Conservation (phyloP, 192 early-diverging fungal genomes). For the Pilobolus umbonatus region DNA sequence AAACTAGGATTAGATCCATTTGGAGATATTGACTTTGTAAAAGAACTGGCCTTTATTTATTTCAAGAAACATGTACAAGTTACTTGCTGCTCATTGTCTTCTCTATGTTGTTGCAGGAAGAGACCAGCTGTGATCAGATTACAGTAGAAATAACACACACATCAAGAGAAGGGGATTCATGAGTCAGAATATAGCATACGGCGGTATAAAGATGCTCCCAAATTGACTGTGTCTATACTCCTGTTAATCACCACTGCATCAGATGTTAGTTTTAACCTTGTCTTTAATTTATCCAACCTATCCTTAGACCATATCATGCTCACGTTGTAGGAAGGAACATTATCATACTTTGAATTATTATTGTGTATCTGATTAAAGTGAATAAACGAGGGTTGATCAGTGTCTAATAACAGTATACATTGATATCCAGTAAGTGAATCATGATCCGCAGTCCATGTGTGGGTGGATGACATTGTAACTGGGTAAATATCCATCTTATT, state of each 20-base stretch:
- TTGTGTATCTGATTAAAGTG: background rate
- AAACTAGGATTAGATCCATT: constrained; percentile 40
- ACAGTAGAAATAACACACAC: background rate
- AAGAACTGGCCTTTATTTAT: constrained; percentile 40
- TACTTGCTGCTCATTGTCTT: constrained; percentile 1
- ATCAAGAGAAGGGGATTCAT: background rate
- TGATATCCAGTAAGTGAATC: background rate
- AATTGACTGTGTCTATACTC: background rate
- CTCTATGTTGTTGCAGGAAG: background rate
- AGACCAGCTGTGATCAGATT: background rate
- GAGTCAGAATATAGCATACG: background rate
- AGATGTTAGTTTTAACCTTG: background rate
- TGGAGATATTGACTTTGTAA: constrained; percentile 36
- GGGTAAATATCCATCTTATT: background rate
- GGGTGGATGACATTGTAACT: background rate
- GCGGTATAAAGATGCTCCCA: constrained; percentile 8
- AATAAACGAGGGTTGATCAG: background rate
- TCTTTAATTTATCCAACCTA: background rate
- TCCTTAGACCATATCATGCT: constrained; percentile 1
- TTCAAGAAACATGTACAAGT: constrained; percentile 36
- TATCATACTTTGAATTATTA: background rate
- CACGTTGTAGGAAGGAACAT: constrained; percentile 9
- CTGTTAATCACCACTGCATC: background rate
- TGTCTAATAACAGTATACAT: constrained; percentile 2
- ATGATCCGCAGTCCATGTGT: background rate